Percentiles rank a stretch among this genome's conserved stretches.
These are phyloP conservation scores for Aureobasidium leucospermi DNA, from an alignment of 2,329 filamentous ascomycete species.

Conservation along the genomic window DNA sequence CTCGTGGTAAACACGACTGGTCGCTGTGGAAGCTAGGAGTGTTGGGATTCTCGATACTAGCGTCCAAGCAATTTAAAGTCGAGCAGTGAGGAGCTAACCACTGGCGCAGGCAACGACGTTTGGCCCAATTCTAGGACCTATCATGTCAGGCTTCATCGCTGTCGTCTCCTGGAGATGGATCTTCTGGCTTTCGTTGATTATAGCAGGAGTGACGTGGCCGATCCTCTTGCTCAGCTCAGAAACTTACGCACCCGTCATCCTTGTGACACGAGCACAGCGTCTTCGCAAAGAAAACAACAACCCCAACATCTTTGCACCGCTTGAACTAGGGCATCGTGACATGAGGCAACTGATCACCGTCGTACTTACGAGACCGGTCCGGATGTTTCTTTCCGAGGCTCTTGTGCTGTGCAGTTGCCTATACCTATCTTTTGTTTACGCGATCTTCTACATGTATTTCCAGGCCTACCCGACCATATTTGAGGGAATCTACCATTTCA, in stretches of 20 bases:
- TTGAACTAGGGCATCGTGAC: constrained; percentile 55
- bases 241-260: constrained; percentile 39
- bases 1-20: background rate
- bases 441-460: constrained; percentile 66
- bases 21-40: background rate
- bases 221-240: constrained; percentile 54
- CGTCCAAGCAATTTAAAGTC: background rate
- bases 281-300: constrained; percentile 51
- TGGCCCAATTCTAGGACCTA: constrained; percentile 59
- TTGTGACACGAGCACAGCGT: constrained; percentile 45
- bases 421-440: constrained; percentile 57
- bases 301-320: constrained; percentile 48
- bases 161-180: constrained; percentile 61
- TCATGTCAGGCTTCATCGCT: constrained; percentile 56
- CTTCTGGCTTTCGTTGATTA: constrained; percentile 63
- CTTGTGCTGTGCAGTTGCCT: constrained; percentile 68
- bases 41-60: background rate
- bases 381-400: constrained; percentile 67
- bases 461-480: constrained; percentile 67
- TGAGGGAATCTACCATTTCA: constrained; percentile 53
- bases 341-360: constrained; percentile 56
- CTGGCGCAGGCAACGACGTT: constrained; percentile 44
- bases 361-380: constrained; percentile 63
- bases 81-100: background rate
- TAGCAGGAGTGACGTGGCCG: constrained; percentile 56